Conservation (phyloP, 768 basidiomycete genomes). For the Mycena filopes region DNA sequence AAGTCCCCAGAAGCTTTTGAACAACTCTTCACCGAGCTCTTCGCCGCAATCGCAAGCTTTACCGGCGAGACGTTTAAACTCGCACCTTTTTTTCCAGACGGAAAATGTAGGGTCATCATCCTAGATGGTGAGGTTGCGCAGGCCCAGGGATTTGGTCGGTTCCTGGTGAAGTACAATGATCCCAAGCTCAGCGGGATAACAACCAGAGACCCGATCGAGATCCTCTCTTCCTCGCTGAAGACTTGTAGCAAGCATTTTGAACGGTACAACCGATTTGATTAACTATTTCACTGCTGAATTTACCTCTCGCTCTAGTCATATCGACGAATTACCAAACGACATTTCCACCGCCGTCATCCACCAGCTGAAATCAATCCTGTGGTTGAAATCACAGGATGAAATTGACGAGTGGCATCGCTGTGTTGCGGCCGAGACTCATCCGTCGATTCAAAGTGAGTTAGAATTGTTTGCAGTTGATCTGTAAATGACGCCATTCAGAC, state of each 20-base stretch:
- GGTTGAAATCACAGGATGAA: constrained; percentile 20
- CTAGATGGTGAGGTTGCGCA: constrained; percentile 21
- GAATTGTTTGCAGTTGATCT: background rate
- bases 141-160: constrained; percentile 9
- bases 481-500: background rate
- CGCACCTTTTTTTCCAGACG: constrained; percentile 26
- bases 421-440: background rate
- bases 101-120: constrained; percentile 11
- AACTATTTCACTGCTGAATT: background rate
- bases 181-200: background rate
- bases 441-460: constrained; percentile 3
- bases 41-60: constrained; percentile 16
- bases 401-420: constrained; percentile 35
- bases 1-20: constrained; percentile 28
- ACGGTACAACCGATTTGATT: background rate
- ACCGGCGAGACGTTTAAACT: constrained; percentile 30
- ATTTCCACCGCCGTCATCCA: constrained; percentile 17
- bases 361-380: constrained; percentile 29
- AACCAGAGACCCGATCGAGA: background rate
- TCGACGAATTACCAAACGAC: constrained; percentile 30
- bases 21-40: constrained; percentile 29
- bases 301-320: constrained; percentile 28
- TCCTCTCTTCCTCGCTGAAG: background rate
- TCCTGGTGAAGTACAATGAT: constrained; percentile 11
- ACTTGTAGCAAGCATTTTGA: constrained; percentile 8